A percentile compares a stretch with the other conserved stretches of the same genome.
Evolutionary conservation across 2,329 filamentous ascomycete genomes (phyloP).

Genomic region (Aspergillus sp.): DNA sequence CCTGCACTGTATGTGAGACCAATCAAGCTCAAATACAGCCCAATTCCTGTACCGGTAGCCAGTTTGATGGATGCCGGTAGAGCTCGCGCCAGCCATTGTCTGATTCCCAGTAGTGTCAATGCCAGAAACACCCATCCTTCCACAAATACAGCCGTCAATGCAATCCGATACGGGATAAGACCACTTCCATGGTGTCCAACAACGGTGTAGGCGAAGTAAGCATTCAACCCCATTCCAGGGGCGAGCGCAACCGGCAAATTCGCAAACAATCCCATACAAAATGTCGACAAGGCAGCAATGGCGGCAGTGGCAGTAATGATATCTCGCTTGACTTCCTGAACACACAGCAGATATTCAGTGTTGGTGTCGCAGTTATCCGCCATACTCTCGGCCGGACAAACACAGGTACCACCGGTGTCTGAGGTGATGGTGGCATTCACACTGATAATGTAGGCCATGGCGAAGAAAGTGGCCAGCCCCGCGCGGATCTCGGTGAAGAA

Average conservation of each 20-base stretch:
- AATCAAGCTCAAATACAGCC: conserved; percentile 66
- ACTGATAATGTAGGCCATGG: conserved; percentile 75
- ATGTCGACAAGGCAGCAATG: conserved; percentile 72
- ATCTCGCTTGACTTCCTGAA: conserved; percentile 64
- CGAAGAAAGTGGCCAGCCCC: conserved; percentile 73
- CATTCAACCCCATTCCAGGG: conserved; percentile 77
- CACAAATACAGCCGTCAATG: conserved; percentile 81
- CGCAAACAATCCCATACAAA: conserved; percentile 77
- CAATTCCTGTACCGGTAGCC: conserved; percentile 79
- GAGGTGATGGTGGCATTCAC: conserved; percentile 67
- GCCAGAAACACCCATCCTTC: conserved; percentile 82
- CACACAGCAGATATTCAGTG: conserved; percentile 40
- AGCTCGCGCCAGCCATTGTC: conserved; percentile 81
- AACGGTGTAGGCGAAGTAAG: conserved; percentile 78
- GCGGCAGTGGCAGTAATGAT: conserved; percentile 81
- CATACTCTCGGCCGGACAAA: conserved; percentile 54
- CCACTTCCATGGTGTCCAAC: conserved; percentile 74
- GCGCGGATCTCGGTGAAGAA: conserved; percentile 84
- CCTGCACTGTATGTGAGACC: conserved; percentile 72
- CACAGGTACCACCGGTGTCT: conserved; percentile 69
- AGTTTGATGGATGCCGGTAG: conserved; percentile 83
- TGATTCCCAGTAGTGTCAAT: conserved; percentile 72
- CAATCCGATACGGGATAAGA: conserved; percentile 67
- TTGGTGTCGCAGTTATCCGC: conserved; percentile 45
- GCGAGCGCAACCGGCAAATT: conserved; percentile 73